phyloP scores from a whole-genome alignment of 2,329 filamentous ascomycete species.

The Penicillium sp. region DNA sequence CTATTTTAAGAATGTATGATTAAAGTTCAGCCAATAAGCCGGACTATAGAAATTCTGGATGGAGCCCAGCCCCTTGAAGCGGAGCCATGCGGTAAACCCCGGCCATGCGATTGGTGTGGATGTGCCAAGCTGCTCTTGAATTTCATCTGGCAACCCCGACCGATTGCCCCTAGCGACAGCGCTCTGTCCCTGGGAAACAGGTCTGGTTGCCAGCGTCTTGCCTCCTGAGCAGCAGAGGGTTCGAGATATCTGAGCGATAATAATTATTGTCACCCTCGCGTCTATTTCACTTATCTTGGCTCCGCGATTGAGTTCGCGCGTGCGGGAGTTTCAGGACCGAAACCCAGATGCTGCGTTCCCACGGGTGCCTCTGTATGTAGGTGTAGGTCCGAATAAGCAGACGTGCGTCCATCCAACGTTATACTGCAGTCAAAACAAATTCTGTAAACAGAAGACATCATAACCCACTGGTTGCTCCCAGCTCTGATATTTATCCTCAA shows the following conservation, averaged over 20 bases:
- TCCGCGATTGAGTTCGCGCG: neutral
- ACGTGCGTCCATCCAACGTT: neutral
- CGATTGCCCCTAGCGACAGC: slow-evolving; percentile 30
- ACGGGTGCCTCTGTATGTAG: neutral
- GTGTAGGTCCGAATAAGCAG: slow-evolving; percentile 1
- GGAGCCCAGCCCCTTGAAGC: slow-evolving; percentile 5
- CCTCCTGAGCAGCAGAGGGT: neutral
- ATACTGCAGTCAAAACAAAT: slow-evolving; percentile 9
- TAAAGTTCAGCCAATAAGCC: slow-evolving; percentile 10
- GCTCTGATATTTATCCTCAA: neutral
- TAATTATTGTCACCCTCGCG: neutral
- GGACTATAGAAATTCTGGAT: neutral
- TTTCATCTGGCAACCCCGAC: slow-evolving; percentile 20
- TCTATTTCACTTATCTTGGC: neutral
- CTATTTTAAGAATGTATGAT: neutral
- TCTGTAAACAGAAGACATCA: slow-evolving; percentile 9
- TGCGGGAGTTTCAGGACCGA: slow-evolving; percentile 1
- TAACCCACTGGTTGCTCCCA: neutral
- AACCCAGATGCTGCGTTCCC: neutral
- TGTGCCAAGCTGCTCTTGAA: slow-evolving; percentile 11
- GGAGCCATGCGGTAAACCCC: slow-evolving; percentile 17
- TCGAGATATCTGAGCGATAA: neutral
- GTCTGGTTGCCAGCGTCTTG: neutral
- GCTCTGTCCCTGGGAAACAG: neutral
- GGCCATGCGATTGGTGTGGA: slow-evolving; percentile 20